These are phyloP conservation scores for Posidonia australis DNA, from an alignment of 106 monocot species.

Conservation along the genomic window DNA sequence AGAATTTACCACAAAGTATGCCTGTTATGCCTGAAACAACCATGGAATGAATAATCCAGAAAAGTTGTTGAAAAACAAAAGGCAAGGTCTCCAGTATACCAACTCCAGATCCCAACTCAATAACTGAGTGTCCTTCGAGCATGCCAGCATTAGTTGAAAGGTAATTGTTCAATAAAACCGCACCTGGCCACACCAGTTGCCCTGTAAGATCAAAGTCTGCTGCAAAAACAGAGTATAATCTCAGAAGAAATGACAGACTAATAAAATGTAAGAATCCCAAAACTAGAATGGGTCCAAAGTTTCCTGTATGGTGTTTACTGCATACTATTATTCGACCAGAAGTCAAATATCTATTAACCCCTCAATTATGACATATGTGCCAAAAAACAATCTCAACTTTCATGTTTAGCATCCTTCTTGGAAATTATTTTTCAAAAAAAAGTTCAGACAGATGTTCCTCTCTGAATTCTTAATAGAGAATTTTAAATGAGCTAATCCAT, in stretches of 20 bases:
- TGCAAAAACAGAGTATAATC: conserved; percentile 15
- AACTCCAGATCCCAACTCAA: conserved; percentile 92
- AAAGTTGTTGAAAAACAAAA: background rate
- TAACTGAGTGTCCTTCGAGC: conserved; percentile 51
- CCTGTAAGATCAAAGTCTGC: conserved; percentile 96
- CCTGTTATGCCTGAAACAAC: conserved; percentile 73
- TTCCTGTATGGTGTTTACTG: no score
- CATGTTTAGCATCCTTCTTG: no score
- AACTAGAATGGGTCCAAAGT: background rate
- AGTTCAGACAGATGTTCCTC: no score
- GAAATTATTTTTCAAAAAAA: no score
- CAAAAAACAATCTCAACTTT: no score
- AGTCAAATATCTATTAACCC: no score
- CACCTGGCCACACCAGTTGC: conserved; percentile 97
- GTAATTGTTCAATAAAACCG: conserved; percentile 76
- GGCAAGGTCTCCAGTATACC: conserved; percentile 30
- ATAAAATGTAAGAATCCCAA: background rate
- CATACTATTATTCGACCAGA: no score
- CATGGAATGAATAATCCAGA: conserved; percentile 1
- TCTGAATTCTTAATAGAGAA: no score
- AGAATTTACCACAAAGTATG: conserved; percentile 82
- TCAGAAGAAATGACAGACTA: background rate
- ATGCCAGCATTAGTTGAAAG: conserved; percentile 53
- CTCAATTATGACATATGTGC: no score
- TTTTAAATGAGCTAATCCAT: no score